Evolutionary conservation across 23 red algal genomes (phyloP).

Genomic region (Chondrus crispus): DNA sequence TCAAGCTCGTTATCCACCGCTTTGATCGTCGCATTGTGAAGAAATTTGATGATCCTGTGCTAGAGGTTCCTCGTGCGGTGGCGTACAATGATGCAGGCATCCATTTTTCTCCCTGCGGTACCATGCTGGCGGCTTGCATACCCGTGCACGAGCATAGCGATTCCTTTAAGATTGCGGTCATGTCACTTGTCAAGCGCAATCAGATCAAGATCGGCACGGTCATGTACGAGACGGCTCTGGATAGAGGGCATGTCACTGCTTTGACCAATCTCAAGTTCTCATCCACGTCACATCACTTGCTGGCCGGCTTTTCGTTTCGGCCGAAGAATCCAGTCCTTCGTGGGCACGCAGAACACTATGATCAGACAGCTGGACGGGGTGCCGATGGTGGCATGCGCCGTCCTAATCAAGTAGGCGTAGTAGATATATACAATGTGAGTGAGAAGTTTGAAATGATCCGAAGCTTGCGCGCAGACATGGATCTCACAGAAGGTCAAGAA

Average conservation of each 20-base stretch:
- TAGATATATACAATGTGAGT: conserved; percentile 68
- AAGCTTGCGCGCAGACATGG: conserved; percentile 75
- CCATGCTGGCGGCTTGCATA: conserved; percentile 85
- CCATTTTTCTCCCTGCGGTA: conserved; percentile 86
- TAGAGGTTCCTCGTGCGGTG: conserved; percentile 80
- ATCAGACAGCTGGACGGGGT: not conserved
- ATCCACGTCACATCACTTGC: conserved; percentile 62
- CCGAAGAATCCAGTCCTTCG: conserved; percentile 66
- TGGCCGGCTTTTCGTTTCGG: conserved; percentile 80
- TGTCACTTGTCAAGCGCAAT: conserved; percentile 38
- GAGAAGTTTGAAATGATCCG: conserved; percentile 32
- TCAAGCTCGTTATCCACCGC: conserved; percentile 73
- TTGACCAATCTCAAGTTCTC: conserved; percentile 93
- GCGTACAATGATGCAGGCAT: conserved; percentile 94
- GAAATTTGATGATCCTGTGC: conserved; percentile 26
- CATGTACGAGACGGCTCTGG: conserved; percentile 38
- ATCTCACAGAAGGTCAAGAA: conserved; percentile 35
- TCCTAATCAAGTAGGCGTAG: conserved; percentile 49
- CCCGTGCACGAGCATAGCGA: conserved; percentile 23
- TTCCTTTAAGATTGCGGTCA: conserved; percentile 64
- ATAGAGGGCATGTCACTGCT: conserved; percentile 61
- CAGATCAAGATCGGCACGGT: conserved; percentile 48
- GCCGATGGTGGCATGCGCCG: not conserved
- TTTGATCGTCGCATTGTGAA: conserved; percentile 36
- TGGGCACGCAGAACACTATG: conserved; percentile 36